These are phyloP conservation scores for Gossypium laxum DNA, from an alignment of 441 rosid genomes.

Conservation along the genomic window DNA sequence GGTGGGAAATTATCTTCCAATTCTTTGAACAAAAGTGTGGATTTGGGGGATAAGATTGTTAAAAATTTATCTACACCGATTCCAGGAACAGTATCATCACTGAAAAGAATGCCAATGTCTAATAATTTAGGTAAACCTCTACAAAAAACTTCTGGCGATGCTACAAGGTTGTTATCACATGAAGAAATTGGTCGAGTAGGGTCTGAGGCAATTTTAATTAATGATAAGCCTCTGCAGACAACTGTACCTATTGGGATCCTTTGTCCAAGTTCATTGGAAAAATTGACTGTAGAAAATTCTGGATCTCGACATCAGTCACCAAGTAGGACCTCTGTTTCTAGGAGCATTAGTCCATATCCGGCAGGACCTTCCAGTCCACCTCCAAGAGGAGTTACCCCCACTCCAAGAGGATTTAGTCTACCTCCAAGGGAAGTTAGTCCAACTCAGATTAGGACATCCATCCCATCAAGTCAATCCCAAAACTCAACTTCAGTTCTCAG, in stretches of 20 bases:
- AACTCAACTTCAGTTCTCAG: neutral
- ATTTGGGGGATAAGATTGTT: constrained; percentile 46
- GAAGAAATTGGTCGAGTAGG: constrained; percentile 34
- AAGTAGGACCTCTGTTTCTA: constrained; percentile 37
- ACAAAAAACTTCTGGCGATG: constrained; percentile 49
- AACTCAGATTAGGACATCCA: neutral
- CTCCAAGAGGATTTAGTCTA: constrained; percentile 28
- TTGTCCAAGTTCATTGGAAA: constrained; percentile 41
- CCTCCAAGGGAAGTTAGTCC: neutral
- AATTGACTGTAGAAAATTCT: constrained; percentile 28
- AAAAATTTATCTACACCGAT: constrained; percentile 30
- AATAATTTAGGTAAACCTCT: constrained; percentile 37
- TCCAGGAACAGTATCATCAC: constrained; percentile 38
- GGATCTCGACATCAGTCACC: constrained; percentile 50
- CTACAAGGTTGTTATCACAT: constrained; percentile 31
- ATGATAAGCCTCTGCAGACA: constrained; percentile 30
- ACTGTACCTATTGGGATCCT: constrained; percentile 37
- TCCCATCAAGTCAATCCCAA: neutral
- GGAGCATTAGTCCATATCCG: constrained; percentile 63
- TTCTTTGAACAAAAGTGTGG: constrained; percentile 44
- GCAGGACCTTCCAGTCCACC: constrained; percentile 69
- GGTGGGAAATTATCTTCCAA: constrained; percentile 49
- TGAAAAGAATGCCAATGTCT: constrained; percentile 41
- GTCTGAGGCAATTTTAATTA: constrained; percentile 38
- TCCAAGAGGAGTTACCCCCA: constrained; percentile 55